Evolutionary conservation across 148 eudicot species (phyloP).

Genomic region (Chenopodium quinoa): DNA sequence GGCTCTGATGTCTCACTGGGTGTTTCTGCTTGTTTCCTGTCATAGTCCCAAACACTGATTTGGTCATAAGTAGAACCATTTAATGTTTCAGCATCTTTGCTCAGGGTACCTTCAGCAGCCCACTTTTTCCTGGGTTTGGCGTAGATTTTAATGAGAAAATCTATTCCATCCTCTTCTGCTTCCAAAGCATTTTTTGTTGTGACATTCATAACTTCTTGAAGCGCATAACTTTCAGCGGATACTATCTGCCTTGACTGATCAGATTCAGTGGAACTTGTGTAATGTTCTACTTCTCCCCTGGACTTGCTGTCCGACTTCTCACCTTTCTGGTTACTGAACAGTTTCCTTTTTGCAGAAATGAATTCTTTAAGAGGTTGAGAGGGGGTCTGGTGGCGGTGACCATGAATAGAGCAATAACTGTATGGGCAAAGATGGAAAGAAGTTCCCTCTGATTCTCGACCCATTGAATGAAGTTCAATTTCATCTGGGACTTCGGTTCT

Average conservation of each 20-base stretch:
- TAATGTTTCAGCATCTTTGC: slow-evolving; percentile 24
- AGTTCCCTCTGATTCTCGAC: slow-evolving; percentile 37
- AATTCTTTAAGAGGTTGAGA: slow-evolving; percentile 47
- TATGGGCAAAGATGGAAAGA: slow-evolving; percentile 66
- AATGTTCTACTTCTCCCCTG: slow-evolving; percentile 14
- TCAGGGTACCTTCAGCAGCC: slow-evolving; percentile 23
- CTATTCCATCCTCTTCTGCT: slow-evolving; percentile 28
- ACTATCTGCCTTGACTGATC: slow-evolving; percentile 24
- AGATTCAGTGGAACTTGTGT: slow-evolving; percentile 26
- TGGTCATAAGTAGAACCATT: slow-evolving; percentile 13
- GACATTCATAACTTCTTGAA: slow-evolving; percentile 21
- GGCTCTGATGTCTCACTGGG: slow-evolving; percentile 6
- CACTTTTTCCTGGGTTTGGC: slow-evolving; percentile 31
- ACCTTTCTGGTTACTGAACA: slow-evolving; percentile 44
- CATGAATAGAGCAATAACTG: slow-evolving; percentile 79
- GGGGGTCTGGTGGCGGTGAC: slow-evolving; percentile 45
- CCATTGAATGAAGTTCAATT: slow-evolving; percentile 38
- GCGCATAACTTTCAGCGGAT: slow-evolving; percentile 25
- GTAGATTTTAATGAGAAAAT: slow-evolving; percentile 24
- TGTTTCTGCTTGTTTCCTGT: slow-evolving; percentile 16
- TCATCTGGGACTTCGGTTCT: slow-evolving; percentile 48
- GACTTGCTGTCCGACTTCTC: slow-evolving; percentile 28
- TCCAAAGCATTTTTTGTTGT: slow-evolving; percentile 8
- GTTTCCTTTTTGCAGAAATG: slow-evolving; percentile 44
- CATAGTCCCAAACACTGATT: slow-evolving; percentile 18